Conservation (phyloP, 257 asterid species). For the Fraxinus excelsior region DNA sequence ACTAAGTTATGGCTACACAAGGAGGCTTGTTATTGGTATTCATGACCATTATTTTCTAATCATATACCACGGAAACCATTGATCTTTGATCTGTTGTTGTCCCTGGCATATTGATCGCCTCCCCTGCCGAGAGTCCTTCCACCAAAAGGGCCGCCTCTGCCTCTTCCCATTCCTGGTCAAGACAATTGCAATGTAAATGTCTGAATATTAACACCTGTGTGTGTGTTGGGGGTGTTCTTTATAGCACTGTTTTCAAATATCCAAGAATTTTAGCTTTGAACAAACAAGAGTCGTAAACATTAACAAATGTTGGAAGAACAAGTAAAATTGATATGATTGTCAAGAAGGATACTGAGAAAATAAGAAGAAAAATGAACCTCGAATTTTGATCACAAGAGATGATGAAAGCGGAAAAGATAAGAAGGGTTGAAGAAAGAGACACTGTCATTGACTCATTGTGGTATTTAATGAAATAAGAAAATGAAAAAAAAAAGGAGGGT, state of each 20-base stretch:
- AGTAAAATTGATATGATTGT: too few relatives aligned
- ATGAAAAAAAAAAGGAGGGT: neutral
- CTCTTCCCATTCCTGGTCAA: conserved; percentile 64
- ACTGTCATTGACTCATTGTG: too few relatives aligned
- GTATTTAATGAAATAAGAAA: neutral
- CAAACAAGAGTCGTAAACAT: neutral
- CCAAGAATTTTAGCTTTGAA: neutral
- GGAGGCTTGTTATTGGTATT: neutral
- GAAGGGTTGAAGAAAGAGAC: neutral
- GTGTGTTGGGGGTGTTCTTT: neutral
- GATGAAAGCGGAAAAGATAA: neutral
- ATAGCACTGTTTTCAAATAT: neutral
- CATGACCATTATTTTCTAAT: conserved; percentile 1
- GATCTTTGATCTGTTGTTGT: conserved; percentile 26
- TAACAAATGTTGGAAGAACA: neutral
- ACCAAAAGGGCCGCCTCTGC: conserved; percentile 53
- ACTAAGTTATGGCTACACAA: conserved; percentile 1
- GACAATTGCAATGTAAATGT: conserved; percentile 12
- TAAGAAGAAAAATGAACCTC: neutral
- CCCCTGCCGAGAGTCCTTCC: conserved; percentile 58
- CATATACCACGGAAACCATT: conserved; percentile 43
- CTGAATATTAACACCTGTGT: neutral
- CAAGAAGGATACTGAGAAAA: neutral
- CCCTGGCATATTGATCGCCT: conserved; percentile 33
- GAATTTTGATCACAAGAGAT: neutral